Evolutionary conservation across 1,139 yeast species (phyloP).

Genomic region (Pichia sp.): DNA sequence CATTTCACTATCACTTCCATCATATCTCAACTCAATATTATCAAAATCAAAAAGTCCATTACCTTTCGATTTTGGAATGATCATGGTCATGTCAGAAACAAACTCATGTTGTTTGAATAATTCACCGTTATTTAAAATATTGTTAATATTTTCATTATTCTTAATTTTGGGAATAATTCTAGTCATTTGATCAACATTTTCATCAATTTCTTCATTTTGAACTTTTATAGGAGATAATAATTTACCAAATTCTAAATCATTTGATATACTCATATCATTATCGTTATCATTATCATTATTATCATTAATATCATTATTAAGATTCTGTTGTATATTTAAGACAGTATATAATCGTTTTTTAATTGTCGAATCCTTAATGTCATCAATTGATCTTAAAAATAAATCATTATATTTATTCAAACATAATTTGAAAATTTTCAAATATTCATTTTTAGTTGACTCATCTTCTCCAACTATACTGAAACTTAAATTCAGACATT

Average conservation of each 20-base stretch:
- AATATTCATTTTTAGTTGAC: background rate
- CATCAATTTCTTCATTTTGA: slow-evolving; percentile 16
- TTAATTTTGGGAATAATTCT: slow-evolving; percentile 20
- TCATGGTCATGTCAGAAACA: slow-evolving; percentile 29
- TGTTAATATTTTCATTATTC: slow-evolving; percentile 10
- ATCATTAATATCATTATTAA: background rate
- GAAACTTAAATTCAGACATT: slow-evolving; percentile 19
- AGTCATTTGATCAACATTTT: slow-evolving; percentile 25
- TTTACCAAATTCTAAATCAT: background rate
- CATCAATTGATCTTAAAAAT: slow-evolving; percentile 17
- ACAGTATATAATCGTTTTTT: slow-evolving; percentile 6
- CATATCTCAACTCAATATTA: background rate
- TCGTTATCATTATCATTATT: background rate
- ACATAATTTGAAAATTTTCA: slow-evolving; percentile 8
- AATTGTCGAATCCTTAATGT: slow-evolving; percentile 10
- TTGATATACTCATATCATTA: background rate
- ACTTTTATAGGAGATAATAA: slow-evolving; percentile 10
- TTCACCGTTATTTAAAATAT: background rate
- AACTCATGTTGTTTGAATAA: background rate
- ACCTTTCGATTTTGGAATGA: slow-evolving; percentile 21
- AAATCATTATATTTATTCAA: slow-evolving; percentile 10
- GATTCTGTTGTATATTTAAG: slow-evolving; percentile 2
- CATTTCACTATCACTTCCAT: background rate
- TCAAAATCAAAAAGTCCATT: slow-evolving; percentile 2
- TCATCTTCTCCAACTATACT: slow-evolving; percentile 8